A percentile compares a stretch with the other conserved stretches of the same genome.
Evolutionary conservation across 768 basidiomycete genomes (phyloP).

Genomic region (Clathrus columnatus): DNA sequence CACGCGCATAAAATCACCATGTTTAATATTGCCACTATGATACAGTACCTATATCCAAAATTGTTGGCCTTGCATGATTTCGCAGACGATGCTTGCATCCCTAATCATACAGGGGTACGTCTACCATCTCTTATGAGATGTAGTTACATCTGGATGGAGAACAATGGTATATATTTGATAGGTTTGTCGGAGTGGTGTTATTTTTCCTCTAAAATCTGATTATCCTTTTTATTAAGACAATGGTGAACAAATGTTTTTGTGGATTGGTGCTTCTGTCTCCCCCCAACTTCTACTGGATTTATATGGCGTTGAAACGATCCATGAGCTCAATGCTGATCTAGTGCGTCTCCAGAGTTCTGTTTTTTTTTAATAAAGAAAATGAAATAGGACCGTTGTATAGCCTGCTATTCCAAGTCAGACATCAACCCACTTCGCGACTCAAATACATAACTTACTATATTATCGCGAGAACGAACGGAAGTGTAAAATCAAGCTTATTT

Average conservation of each 20-base stretch:
- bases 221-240: constrained; percentile 56
- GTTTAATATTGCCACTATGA: constrained; percentile 56
- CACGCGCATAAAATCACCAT: constrained; percentile 68
- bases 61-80: constrained; percentile 85
- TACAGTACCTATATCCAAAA: constrained; percentile 81
- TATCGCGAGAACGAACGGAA: constrained; percentile 48
- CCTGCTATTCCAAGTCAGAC: constrained; percentile 30
- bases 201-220: not conserved
- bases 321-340: constrained; percentile 56
- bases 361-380: constrained; percentile 34
- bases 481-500: constrained; percentile 45
- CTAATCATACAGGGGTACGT: constrained; percentile 45
- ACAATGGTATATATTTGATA: constrained; percentile 85
- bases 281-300: constrained; percentile 78
- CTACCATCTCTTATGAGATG: constrained; percentile 75
- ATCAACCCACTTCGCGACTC: constrained; percentile 62
- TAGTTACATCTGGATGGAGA: constrained; percentile 82
- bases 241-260: constrained; percentile 78
- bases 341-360: constrained; percentile 33
- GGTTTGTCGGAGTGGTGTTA: constrained; percentile 38
- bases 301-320: constrained; percentile 75
- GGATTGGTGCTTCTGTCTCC: constrained; percentile 79
- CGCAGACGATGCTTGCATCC: constrained; percentile 58
- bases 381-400: constrained; percentile 61
- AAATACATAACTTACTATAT: constrained; percentile 79